Percentiles rank a stretch among this genome's conserved stretches.
phyloP scores from a whole-genome alignment of 176 grass and related monocot species.

The Hordeum vulgare region DNA sequence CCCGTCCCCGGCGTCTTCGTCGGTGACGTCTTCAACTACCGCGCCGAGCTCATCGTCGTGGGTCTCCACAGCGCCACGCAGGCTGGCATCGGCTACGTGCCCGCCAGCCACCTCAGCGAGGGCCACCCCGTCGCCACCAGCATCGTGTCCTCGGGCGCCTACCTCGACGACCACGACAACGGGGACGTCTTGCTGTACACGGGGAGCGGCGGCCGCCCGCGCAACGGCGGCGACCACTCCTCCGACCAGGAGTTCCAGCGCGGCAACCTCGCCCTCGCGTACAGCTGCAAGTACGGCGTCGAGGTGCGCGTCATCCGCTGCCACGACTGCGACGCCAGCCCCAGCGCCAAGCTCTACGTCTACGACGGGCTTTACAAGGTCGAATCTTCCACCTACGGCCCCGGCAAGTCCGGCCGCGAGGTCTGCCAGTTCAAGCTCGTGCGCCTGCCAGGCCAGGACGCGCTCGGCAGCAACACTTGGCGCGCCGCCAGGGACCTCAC shows the following conservation, averaged over 20 bases:
- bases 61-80: conserved; percentile 67
- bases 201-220: conserved; percentile 63
- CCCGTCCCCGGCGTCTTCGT: conserved; percentile 53
- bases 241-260: conserved; percentile 52
- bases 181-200: conserved; percentile 75
- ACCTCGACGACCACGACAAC: conserved; percentile 68
- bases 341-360: conserved; percentile 54
- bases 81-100: conserved; percentile 65
- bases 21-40: conserved; percentile 84
- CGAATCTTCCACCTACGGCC: conserved; percentile 22
- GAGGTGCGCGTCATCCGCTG: conserved; percentile 80
- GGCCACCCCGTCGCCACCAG: conserved; percentile 83
- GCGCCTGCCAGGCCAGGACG: conserved; percentile 44
- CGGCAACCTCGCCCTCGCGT: conserved; percentile 73
- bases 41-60: conserved; percentile 67
- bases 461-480: conserved; percentile 41
- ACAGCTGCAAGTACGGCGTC: conserved; percentile 58
- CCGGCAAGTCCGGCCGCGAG: conserved; percentile 39
- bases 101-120: conserved; percentile 28
- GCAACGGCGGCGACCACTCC: conserved; percentile 28
- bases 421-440: conserved; percentile 70
- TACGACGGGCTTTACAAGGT: conserved; percentile 90
- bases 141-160: conserved; percentile 68
- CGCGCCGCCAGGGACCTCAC: conserved; percentile 32
- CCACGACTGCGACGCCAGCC: conserved; percentile 24